Percentiles rank a stretch among this genome's conserved stretches.
Evolutionary conservation across 208 protist species (phyloP).

Genomic region (Trypanosoma lewisi): DNA sequence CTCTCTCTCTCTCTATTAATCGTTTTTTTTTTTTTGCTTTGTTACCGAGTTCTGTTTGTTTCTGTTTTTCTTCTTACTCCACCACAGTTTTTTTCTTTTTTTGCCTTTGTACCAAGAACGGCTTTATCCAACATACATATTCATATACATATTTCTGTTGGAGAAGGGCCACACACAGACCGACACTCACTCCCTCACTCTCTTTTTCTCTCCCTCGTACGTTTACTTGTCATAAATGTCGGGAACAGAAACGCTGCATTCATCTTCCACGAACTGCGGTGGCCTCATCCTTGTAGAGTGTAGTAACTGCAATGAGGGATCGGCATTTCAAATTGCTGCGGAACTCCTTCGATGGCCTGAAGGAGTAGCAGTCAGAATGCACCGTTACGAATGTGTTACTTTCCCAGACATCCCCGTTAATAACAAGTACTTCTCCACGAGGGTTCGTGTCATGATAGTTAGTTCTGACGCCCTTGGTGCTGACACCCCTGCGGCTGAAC

Average conservation of each 20-base stretch:
- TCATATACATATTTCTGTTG: background rate
- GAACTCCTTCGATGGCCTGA: conserved; percentile 31
- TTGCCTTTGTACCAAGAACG: too few relatives aligned
- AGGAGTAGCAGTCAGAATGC: conserved; percentile 11
- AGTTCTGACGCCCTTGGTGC: background rate
- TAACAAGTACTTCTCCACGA: conserved; percentile 32
- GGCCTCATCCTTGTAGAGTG: conserved; percentile 21
- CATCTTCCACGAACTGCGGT: background rate
- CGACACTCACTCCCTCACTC: too few relatives aligned
- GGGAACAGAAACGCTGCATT: background rate
- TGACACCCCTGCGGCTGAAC: background rate
- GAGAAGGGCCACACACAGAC: background rate
- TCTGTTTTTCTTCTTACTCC: conserved; percentile 16
- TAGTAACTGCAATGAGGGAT: background rate
- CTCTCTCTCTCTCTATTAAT: too few relatives aligned
- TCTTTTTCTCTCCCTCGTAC: too few relatives aligned
- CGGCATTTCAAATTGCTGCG: conserved; percentile 17
- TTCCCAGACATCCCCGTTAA: conserved; percentile 13
- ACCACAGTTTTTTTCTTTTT: background rate
- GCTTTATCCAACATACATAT: background rate
- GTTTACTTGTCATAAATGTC: too few relatives aligned
- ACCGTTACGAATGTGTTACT: background rate
- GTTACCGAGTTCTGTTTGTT: background rate
- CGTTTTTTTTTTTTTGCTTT: too few relatives aligned
- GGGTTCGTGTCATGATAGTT: conserved; percentile 6